Evolutionary conservation across 441 rosid species (phyloP).

Genomic region (Gossypium davidsonii): DNA sequence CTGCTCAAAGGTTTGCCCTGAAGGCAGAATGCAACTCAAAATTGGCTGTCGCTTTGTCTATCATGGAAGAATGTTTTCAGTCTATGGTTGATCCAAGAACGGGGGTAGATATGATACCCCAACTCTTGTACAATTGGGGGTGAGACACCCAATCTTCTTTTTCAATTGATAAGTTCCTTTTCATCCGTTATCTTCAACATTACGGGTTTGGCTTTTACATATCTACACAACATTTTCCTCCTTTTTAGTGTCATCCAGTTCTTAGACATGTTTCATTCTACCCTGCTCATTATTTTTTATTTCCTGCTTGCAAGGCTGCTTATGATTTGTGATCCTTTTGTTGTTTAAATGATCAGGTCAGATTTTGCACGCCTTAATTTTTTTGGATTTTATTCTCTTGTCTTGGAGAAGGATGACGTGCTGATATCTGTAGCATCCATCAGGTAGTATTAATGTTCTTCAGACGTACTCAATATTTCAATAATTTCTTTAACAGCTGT

Average conservation of each 20-base stretch:
- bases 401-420: slow-evolving; percentile 85
- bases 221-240: neutral
- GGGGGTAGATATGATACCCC: slow-evolving; percentile 94
- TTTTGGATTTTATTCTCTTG: slow-evolving; percentile 71
- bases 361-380: slow-evolving; percentile 77
- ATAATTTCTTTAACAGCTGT: neutral
- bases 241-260: neutral
- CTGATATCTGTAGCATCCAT: slow-evolving; percentile 85
- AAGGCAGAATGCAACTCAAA: slow-evolving; percentile 97
- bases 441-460: slow-evolving; percentile 46
- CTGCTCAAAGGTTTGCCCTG: slow-evolving; percentile 64
- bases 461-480: neutral
- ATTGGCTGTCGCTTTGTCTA: slow-evolving; percentile 80
- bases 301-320: neutral
- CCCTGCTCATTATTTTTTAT: neutral
- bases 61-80: slow-evolving; percentile 94
- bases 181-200: slow-evolving; percentile 2
- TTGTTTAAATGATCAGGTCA: slow-evolving; percentile 48
- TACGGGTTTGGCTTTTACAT: neutral
- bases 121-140: slow-evolving; percentile 90
- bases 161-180: neutral
- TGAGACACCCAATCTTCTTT: slow-evolving; percentile 24
- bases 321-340: slow-evolving; percentile 7
- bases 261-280: neutral
- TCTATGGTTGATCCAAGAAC: slow-evolving; percentile 96